Evolutionary conservation across 805 yeast species (phyloP).

Genomic region (Priceomyces fermenticarens): DNA sequence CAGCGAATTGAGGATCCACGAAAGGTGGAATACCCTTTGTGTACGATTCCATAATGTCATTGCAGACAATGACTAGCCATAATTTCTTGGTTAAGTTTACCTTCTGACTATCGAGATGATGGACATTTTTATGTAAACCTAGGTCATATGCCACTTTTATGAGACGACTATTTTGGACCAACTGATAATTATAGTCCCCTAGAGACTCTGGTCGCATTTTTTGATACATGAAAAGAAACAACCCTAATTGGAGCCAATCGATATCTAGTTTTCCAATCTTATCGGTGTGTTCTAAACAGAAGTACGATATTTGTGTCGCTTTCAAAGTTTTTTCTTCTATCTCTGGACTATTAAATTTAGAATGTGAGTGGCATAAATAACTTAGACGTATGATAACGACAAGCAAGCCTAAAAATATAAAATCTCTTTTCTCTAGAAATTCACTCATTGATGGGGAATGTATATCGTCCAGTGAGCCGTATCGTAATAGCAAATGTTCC

Average conservation of each 20-base stretch:
- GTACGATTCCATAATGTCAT: not conserved
- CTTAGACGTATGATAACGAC: not conserved
- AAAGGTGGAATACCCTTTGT: not conserved
- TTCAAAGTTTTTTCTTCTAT: not conserved
- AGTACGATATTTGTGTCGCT: not conserved
- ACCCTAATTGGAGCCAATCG: not conserved
- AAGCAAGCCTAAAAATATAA: not conserved
- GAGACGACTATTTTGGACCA: not conserved
- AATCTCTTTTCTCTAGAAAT: not conserved
- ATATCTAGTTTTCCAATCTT: not conserved
- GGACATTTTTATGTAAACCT: not conserved
- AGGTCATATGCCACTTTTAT: not conserved
- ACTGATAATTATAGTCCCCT: not conserved
- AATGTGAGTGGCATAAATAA: not conserved
- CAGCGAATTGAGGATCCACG: not conserved
- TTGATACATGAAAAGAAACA: not conserved
- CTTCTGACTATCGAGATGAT: not conserved
- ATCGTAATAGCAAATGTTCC: not conserved
- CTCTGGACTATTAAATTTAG: not conserved
- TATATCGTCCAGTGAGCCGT: not conserved
- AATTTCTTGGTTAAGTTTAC: not conserved
- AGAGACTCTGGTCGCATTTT: not conserved
- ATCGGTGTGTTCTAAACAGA: not conserved
- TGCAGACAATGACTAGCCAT: not conserved
- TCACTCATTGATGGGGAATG: not conserved